These are phyloP conservation scores for Astrephomene gubernaculifera DNA, from an alignment of 139 green algal genomes.

Conservation along the genomic window DNA sequence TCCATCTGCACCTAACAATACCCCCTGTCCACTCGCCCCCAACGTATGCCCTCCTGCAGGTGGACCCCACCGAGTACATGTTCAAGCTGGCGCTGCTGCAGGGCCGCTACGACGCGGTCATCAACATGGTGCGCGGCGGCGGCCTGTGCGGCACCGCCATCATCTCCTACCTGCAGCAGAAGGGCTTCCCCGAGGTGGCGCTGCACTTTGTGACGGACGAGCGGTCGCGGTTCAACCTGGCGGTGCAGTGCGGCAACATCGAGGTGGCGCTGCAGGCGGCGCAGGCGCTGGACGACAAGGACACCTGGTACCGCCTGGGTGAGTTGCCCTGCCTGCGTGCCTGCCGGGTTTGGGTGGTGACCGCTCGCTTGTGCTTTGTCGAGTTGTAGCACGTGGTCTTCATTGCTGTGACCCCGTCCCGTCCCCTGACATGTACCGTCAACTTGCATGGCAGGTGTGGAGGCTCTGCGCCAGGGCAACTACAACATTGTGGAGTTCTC, in stretches of 20 bases:
- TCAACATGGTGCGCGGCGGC: conserved; percentile 91
- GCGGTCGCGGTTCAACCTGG: conserved; percentile 95
- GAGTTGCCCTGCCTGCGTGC: too few species aligned
- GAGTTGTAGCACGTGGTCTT: too few species aligned
- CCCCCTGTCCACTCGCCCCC: not conserved
- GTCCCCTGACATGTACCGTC: too few species aligned
- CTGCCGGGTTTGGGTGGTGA: too few species aligned
- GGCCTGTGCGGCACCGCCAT: conserved; percentile 96
- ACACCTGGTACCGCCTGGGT: conserved; percentile 95
- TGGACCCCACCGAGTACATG: conserved; percentile 96
- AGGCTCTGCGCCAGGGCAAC: conserved; percentile 90
- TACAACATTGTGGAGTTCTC: conserved; percentile 98
- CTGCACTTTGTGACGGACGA: conserved; percentile 96
- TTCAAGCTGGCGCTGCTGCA: conserved; percentile 99
- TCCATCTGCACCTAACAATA: not conserved
- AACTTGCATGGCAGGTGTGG: too few species aligned
- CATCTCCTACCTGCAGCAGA: conserved; percentile 98
- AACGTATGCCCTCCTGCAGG: conserved; percentile 55
- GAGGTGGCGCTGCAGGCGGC: conserved; percentile 96
- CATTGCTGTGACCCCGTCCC: too few species aligned
- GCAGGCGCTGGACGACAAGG: conserved; percentile 95
- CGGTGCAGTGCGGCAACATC: conserved; percentile 90
- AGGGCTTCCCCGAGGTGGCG: conserved; percentile 98
- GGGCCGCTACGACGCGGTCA: conserved; percentile 95
- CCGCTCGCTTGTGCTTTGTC: too few species aligned